Evolutionary conservation across 371 early-diverging fungal species (phyloP).

Genomic region (Chytridium lagenaria): DNA sequence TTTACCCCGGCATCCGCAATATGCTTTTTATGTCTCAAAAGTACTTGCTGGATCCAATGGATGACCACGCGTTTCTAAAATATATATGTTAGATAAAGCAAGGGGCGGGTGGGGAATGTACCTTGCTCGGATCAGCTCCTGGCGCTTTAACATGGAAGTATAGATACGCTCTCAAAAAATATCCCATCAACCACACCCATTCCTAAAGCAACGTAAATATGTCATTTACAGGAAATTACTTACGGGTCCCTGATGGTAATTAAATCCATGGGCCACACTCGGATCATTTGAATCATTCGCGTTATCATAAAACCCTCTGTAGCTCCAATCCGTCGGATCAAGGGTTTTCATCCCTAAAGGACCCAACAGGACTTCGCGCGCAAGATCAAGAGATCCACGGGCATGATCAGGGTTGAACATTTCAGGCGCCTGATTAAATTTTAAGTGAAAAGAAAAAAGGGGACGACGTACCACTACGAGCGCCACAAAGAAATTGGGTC

Average conservation of each 20-base stretch:
- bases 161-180: conserved; percentile 85
- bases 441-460: neutral
- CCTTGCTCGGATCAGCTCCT: conserved; percentile 34
- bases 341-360: conserved; percentile 95
- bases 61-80: conserved; percentile 24
- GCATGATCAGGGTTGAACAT: conserved; percentile 83
- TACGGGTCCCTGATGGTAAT: conserved; percentile 95
- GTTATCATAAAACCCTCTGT: conserved; percentile 92
- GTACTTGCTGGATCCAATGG: conserved; percentile 63
- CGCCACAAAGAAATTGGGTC: conserved; percentile 91
- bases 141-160: conserved; percentile 60
- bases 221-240: conserved; percentile 26
- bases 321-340: conserved; percentile 88
- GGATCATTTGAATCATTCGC: conserved; percentile 84
- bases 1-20: conserved; percentile 59
- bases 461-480: conserved; percentile 73
- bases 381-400: conserved; percentile 66
- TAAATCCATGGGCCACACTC: conserved; percentile 88
- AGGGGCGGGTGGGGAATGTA: conserved; percentile 10
- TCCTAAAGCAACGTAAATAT: conserved; percentile 59
- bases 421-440: conserved; percentile 77
- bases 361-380: conserved; percentile 71
- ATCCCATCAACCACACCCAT: conserved; percentile 95
- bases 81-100: neutral
- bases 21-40: conserved; percentile 76